Evolutionary conservation across 768 basidiomycete species (phyloP).

Genomic region (Boletus bicolor): DNA sequence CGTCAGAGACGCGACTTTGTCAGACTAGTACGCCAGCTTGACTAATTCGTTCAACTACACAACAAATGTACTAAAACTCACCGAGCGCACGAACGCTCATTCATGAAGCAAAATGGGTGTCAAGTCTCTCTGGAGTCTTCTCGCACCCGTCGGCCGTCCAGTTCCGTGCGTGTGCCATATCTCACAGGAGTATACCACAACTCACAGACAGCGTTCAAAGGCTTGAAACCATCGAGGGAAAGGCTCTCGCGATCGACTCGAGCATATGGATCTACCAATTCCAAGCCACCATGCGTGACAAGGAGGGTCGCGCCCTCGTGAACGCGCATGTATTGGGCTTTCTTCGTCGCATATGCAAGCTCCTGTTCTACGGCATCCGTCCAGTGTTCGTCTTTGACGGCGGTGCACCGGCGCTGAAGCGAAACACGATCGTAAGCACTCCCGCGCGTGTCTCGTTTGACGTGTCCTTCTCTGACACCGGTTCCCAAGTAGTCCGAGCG

Average conservation of each 20-base stretch:
- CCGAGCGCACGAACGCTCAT: neutral
- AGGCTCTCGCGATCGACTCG: slow-evolving; percentile 93
- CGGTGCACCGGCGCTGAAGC: slow-evolving; percentile 88
- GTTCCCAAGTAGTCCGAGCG: slow-evolving; percentile 62
- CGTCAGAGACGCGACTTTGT: slow-evolving; percentile 8
- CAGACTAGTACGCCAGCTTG: neutral
- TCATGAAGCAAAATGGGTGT: slow-evolving; percentile 71
- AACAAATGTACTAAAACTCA: neutral
- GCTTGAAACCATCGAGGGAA: slow-evolving; percentile 94
- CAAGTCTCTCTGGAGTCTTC: slow-evolving; percentile 90
- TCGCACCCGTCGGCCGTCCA: slow-evolving; percentile 91
- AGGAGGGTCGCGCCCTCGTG: slow-evolving; percentile 83
- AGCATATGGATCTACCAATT: slow-evolving; percentile 99
- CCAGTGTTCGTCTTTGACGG: slow-evolving; percentile 99
- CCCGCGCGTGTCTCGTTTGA: neutral
- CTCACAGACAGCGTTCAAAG: slow-evolving; percentile 39
- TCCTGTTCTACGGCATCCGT: slow-evolving; percentile 95
- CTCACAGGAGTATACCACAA: neutral
- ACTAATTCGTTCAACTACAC: neutral
- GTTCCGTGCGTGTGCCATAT: slow-evolving; percentile 61
- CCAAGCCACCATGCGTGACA: slow-evolving; percentile 98
- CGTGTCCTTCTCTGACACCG: slow-evolving; percentile 5
- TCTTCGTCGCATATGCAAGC: slow-evolving; percentile 85
- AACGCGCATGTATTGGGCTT: slow-evolving; percentile 95
- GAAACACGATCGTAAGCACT: slow-evolving; percentile 74